Evolutionary conservation across 2,329 filamentous ascomycete species (phyloP), one percentile per base, ranked within the genome.

Genomic region (Anthostomella pinea): DNA sequence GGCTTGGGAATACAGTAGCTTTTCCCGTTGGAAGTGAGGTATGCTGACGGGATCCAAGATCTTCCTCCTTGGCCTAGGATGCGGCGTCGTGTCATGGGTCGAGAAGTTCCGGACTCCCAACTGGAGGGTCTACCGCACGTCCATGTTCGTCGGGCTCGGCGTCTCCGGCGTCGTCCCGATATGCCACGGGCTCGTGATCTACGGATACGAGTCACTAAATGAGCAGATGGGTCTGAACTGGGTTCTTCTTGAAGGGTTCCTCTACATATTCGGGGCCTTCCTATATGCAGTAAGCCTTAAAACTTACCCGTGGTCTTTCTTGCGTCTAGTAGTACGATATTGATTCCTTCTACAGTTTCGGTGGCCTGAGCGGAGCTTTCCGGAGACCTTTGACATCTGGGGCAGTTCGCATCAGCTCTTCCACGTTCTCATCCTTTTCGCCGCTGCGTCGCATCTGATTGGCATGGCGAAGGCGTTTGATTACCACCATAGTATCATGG

Each of bases 341-440:
- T 46, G 38, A 53, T 45, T 33, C 6, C 22, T 7, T 13, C 16
- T 5, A 29, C 38, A 85, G 81, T 72, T 77, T 35, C 82, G 93
- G 23, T 81, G 91, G 64, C 93, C 93, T 0, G 93, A 98, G 67
- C 75, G 87, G 41, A 79, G 75, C 54, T 76, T 69, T 28, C 93
- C 91, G 0, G 87, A 88, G 1, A 70, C 63, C 6, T 96, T 91
- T 56, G 93, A 98, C 64, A 86, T 96, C 33, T 86, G 86, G 77
- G 91, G 93, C 23, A 89, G 83, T 58, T 95, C 88, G 14, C 93
- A 98, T 64, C 93, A 98, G 66, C 85, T 98, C 47, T 98, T 98
- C 62, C 93, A 98, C 67, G 69, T 95, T 24, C 75, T 93, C 46
- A 90, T 98, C 18, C 70, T 97, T 11, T 63, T 89, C 43, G 93